Base-by-base conservation (phyloP, 2,329 filamentous ascomycete species). In the Penicillium sp. region DNA sequence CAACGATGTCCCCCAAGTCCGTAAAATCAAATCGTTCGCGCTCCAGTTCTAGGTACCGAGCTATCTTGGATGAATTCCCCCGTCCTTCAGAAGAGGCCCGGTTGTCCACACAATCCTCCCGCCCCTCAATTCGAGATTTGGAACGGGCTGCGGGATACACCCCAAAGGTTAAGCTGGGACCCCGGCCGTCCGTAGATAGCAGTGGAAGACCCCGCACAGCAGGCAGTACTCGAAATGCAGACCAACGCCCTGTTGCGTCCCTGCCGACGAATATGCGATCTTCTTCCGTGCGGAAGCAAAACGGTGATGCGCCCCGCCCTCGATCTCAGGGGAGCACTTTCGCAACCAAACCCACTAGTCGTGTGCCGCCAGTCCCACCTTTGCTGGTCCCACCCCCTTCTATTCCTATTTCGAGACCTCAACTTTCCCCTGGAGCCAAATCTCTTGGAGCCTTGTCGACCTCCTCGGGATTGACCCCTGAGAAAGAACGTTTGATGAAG, bases 401-500 rank as follows among this genome's bases (percentile, higher is more conserved):
- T 5, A 61, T 66, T 51, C 59, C 61, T 32, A 61, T 69, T 51
- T 61, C 61, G 24, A 62, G 62, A 49, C 66, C 63, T 38, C 66
- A 63, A 44, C 54, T 65, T 35, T 72, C 69, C 22, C 69, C 70
- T 7, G 63, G 66, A 17, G 67, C 67, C 32, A 69, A 69, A 52
- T 72, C 70, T 22, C 69, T 63, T 67, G 79, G 63, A 67, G 72
- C 72, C 58, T 55, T 70, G 55, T 64, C 63, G 62, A 74, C 68
- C 60, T 75, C 58, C 1, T 61, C 66, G 10, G 72, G 74, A n/a
- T 85, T 94, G 61, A 88, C 88, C 1, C 87, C 88, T 0, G 93
- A 98, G 68, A 97, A 94, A 72, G 82, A 87, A 53, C 80, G 93
- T 48, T 75, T 98, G 55, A 90, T 95, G 87, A 96, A 94, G 72